Evolutionary conservation across 2,329 filamentous ascomycete genomes (phyloP), one percentile per base, ranked within the genome.

Genomic region (Rasamsonia emersonii): DNA sequence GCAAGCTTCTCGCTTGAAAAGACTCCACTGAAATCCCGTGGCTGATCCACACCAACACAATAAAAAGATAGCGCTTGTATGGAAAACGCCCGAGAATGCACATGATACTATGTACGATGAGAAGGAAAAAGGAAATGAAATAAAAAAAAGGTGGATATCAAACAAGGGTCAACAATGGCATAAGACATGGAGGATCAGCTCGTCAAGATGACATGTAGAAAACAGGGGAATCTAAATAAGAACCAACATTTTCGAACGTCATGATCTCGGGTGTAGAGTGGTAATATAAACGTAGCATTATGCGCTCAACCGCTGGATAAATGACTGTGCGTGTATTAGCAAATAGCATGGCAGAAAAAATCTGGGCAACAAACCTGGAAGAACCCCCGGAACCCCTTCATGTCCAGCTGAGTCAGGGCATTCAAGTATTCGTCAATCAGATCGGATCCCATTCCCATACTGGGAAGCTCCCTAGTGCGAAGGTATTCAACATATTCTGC

Each of bases 401-500:
- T 33, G 40, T 68, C 65, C 49, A 60, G 44, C 45, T 53, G 57
- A 39, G 51, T 54, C 48, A 69, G 46, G 36, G 64, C 63, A 35
- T 50, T 50, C 38, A 68, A 44, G 47, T 64, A 69, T 38, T 68
- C 65, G 29, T 64, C 58, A 33, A 68, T 60, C 33, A 66, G 54
- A 24, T 60, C 56, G 9, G 46, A 45, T 13, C 59, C 60, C 64
- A 69, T 67, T 23, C 65, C 65, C 56, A 68, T 60, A 8, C 58
- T 56, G 15, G 61, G 62, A 29, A 69, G 39, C 40, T 69, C 65
- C 15, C 55, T 57, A 27, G 50, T 51, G 16, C 63, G 56, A 20
- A 69, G 50, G 44, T 63, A 68, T 20, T 59, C 53, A 15, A 89
- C 71, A 54, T 94, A 96, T 35, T 76, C 71, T 31, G 82, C 75